phyloP scores from a whole-genome alignment of 2,329 filamentous ascomycete species.

The Trichophyton rubrum region DNA sequence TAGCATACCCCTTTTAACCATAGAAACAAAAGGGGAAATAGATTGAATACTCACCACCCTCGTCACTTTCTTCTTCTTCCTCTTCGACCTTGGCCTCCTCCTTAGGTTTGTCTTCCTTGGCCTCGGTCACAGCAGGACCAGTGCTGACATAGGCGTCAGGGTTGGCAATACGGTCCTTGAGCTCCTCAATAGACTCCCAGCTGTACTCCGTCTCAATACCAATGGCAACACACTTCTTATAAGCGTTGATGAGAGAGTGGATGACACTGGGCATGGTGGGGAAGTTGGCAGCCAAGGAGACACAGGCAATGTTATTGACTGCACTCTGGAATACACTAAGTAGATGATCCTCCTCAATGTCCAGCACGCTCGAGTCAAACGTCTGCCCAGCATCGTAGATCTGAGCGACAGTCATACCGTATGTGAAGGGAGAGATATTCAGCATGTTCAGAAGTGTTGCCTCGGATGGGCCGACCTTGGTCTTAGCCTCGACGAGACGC shows the following conservation, averaged over 20 bases:
- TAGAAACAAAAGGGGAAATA: neutral
- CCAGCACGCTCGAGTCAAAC: slow-evolving; percentile 74
- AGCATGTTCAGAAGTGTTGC: slow-evolving; percentile 98
- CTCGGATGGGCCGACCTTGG: slow-evolving; percentile 97
- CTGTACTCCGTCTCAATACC: slow-evolving; percentile 81
- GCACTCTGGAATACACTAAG: slow-evolving; percentile 68
- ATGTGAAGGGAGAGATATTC: slow-evolving; percentile 99
- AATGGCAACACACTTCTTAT: slow-evolving; percentile 80
- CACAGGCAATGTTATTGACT: slow-evolving; percentile 72
- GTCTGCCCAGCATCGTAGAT: slow-evolving; percentile 97
- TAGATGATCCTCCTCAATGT: slow-evolving; percentile 91
- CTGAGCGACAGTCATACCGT: slow-evolving; percentile 91
- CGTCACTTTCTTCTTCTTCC: slow-evolving; percentile 53
- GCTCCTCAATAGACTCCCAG: slow-evolving; percentile 91
- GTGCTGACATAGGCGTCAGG: slow-evolving; percentile 87
- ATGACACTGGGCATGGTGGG: slow-evolving; percentile 92
- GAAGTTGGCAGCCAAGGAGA: slow-evolving; percentile 90
- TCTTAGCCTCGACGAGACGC: slow-evolving; percentile 87
- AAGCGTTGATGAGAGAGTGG: slow-evolving; percentile 90
- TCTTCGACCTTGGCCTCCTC: slow-evolving; percentile 54
- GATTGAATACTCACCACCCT: slow-evolving; percentile 31
- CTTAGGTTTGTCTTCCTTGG: slow-evolving; percentile 39
- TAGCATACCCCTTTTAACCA: neutral
- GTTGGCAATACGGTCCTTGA: slow-evolving; percentile 99
- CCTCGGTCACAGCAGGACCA: slow-evolving; percentile 56